Evolutionary conservation across 2,329 filamentous ascomycete genomes (phyloP).

Genomic region (Aspergillus clavatus): DNA sequence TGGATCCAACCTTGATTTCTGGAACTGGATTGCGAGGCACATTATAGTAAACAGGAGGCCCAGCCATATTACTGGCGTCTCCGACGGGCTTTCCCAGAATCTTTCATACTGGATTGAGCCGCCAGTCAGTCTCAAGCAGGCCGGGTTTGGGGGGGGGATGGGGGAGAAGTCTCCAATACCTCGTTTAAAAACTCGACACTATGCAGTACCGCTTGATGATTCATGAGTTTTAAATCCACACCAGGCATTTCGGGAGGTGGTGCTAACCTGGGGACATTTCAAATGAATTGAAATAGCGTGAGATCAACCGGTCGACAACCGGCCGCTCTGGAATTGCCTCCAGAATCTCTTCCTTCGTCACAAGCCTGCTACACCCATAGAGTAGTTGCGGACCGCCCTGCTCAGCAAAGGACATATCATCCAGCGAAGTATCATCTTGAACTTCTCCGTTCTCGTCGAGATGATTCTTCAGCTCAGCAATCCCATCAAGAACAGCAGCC

Average conservation of each 20-base stretch:
- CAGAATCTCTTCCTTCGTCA: slow-evolving; percentile 9
- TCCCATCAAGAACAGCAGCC: slow-evolving; percentile 2
- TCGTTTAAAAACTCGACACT: slow-evolving; percentile 12
- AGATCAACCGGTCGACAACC: slow-evolving; percentile 10
- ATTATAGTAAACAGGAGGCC: slow-evolving; percentile 14
- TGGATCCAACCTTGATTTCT: background rate
- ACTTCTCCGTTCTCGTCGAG: background rate
- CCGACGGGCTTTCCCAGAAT: slow-evolving; percentile 15
- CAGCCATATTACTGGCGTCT: slow-evolving; percentile 12
- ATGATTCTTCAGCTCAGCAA: background rate
- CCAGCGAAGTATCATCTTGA: background rate
- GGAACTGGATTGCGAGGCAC: slow-evolving; percentile 6
- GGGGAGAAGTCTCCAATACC: too few species aligned
- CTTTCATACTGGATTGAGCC: slow-evolving; percentile 10
- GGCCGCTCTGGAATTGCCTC: slow-evolving; percentile 1
- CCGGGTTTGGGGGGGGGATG: background rate
- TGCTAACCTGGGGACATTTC: slow-evolving; percentile 10
- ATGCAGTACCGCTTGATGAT: slow-evolving; percentile 10
- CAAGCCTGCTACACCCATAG: background rate
- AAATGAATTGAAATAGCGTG: slow-evolving; percentile 1
- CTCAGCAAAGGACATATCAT: background rate
- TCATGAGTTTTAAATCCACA: background rate
- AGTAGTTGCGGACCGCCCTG: background rate
- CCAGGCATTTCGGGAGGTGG: slow-evolving; percentile 4
- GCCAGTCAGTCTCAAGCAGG: background rate